phyloP scores from a whole-genome alignment of 257 asterid species.

The Salvia splendens region DNA sequence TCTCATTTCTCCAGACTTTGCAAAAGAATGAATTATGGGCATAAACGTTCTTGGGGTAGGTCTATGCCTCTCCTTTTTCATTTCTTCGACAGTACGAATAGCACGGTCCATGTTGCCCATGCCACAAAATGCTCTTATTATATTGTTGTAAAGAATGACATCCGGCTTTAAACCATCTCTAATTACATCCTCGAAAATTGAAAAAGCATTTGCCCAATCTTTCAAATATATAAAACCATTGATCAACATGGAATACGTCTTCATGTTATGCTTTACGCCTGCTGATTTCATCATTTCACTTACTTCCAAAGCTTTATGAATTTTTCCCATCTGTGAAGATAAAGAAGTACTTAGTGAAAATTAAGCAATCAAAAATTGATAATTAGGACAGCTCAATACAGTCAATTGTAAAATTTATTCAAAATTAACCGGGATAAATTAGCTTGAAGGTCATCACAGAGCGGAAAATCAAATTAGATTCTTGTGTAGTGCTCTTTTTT shows the following conservation, averaged over 20 bases:
- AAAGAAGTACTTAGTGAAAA: slow-evolving; percentile 16
- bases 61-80: slow-evolving; percentile 74
- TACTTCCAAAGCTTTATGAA: slow-evolving; percentile 82
- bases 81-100: slow-evolving; percentile 75
- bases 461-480: neutral
- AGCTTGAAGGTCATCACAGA: too few relatives aligned
- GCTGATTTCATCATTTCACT: slow-evolving; percentile 74
- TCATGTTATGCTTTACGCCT: slow-evolving; percentile 82
- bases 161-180: slow-evolving; percentile 86
- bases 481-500: neutral
- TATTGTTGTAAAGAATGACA: slow-evolving; percentile 83
- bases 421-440: neutral
- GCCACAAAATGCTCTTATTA: slow-evolving; percentile 86
- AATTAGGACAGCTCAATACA: slow-evolving; percentile 8
- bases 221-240: slow-evolving; percentile 81
- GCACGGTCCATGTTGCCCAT: slow-evolving; percentile 97
- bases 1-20: slow-evolving; percentile 74
- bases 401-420: neutral
- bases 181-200: slow-evolving; percentile 85
- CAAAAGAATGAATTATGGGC: slow-evolving; percentile 89
- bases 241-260: slow-evolving; percentile 95
- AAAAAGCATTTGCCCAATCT: slow-evolving; percentile 98
- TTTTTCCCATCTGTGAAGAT: slow-evolving; percentile 64
- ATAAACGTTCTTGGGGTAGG: slow-evolving; percentile 84
- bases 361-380: slow-evolving; percentile 13